Percentiles rank a stretch among this genome's conserved stretches.
phyloP scores from a whole-genome alignment of 1,284 basidiomycete species.

The Ceratobasidium sp. region DNA sequence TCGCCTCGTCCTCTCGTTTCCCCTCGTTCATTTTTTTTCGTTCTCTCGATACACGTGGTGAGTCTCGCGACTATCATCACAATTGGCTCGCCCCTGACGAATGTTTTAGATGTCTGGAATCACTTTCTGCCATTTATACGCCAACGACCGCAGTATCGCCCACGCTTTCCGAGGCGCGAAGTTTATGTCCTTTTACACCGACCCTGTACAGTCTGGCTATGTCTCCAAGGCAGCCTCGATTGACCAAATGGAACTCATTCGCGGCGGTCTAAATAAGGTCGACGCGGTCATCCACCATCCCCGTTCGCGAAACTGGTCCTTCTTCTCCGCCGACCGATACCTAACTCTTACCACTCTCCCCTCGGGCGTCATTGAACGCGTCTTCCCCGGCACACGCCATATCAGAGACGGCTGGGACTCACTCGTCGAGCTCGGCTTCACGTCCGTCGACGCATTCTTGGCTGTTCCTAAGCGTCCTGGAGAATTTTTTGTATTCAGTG shows the following conservation, averaged over 20 bases:
- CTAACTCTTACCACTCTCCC: constrained; percentile 17
- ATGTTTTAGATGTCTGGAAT: constrained; percentile 14
- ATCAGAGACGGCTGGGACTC: constrained; percentile 19
- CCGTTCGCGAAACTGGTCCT: constrained; percentile 16
- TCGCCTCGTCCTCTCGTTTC: not conserved
- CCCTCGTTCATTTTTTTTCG: not conserved
- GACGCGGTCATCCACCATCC: constrained; percentile 27
- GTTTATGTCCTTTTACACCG: constrained; percentile 26
- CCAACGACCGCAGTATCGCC: constrained; percentile 20
- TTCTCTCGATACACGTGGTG: not conserved
- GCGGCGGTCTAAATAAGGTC: constrained; percentile 14
- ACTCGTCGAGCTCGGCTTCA: constrained; percentile 17
- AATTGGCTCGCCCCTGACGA: not conserved
- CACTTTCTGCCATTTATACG: constrained; percentile 10
- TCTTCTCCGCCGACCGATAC: constrained; percentile 18
- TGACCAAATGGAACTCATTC: constrained; percentile 25
- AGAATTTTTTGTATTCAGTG: constrained; percentile 17
- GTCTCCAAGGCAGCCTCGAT: constrained; percentile 9
- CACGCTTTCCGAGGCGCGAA: constrained; percentile 11
- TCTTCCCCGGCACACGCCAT: constrained; percentile 16
- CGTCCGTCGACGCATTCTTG: constrained; percentile 18
- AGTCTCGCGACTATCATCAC: not conserved
- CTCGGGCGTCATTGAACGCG: constrained; percentile 13
- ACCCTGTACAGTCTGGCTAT: constrained; percentile 6
- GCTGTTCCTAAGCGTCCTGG: not conserved